A percentile compares a stretch with the other conserved stretches of the same genome.
These are phyloP conservation scores for Circinella umbellata DNA, from an alignment of 371 early-diverging fungal genomes.

Conservation along the genomic window DNA sequence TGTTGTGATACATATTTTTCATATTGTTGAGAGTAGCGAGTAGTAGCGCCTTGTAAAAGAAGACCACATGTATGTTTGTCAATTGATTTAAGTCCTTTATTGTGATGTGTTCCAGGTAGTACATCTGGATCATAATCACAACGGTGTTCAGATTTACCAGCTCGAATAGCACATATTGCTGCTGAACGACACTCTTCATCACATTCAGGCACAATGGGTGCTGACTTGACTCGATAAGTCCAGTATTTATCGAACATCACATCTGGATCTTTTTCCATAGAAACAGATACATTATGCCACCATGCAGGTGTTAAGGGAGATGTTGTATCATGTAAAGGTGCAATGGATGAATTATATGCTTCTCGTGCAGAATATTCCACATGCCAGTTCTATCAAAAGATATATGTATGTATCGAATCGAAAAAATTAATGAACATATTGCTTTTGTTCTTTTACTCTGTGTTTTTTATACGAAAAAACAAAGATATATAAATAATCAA, in stretches of 20 bases:
- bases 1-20: too few species aligned
- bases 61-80: too few species aligned
- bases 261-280: slow-evolving; percentile 45
- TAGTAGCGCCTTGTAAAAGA: too few species aligned
- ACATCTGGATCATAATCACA: slow-evolving; percentile 49
- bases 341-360: slow-evolving; percentile 40
- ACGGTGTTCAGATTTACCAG: slow-evolving; percentile 56
- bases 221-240: slow-evolving; percentile 47
- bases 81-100: too few species aligned
- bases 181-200: slow-evolving; percentile 46
- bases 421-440: not conserved
- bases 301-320: slow-evolving; percentile 56
- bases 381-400: slow-evolving; percentile 53
- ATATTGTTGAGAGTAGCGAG: too few species aligned
- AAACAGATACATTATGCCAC: slow-evolving; percentile 65
- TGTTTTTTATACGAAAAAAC: too few species aligned
- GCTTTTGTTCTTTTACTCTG: not conserved
- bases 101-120: not conserved
- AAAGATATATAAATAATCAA: not conserved
- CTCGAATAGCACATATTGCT: slow-evolving; percentile 55
- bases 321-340: slow-evolving; percentile 27
- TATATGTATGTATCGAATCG: not conserved
- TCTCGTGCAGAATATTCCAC: slow-evolving; percentile 62
- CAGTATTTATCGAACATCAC: slow-evolving; percentile 53
- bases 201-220: slow-evolving; percentile 33